Evolutionary conservation across 2,329 filamentous ascomycete species (phyloP).

Genomic region (Cadophora sp.): DNA sequence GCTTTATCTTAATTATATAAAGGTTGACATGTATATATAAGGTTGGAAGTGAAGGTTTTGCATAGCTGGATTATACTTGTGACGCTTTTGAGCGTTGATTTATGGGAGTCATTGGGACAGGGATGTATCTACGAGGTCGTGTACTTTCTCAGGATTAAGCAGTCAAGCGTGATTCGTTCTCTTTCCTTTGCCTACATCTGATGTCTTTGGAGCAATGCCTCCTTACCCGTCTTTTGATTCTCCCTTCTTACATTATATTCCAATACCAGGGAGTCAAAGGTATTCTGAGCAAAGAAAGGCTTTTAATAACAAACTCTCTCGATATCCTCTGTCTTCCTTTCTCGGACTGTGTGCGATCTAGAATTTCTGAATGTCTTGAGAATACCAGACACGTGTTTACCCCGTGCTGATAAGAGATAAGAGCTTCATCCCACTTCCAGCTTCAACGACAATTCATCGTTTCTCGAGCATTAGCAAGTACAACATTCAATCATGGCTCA

Average conservation of each 20-base stretch:
- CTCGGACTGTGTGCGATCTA: background rate
- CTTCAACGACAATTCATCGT: constrained; percentile 1
- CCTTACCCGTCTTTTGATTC: constrained; percentile 19
- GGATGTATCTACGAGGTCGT: constrained; percentile 15
- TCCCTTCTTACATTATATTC: constrained; percentile 32
- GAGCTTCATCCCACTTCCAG: background rate
- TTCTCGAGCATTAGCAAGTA: background rate
- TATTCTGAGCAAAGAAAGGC: background rate
- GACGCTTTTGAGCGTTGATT: constrained; percentile 22
- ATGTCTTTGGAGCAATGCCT: constrained; percentile 23
- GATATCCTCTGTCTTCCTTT: background rate
- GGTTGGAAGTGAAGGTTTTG: no score
- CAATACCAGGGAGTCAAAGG: constrained; percentile 8
- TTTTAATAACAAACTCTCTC: background rate
- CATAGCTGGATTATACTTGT: constrained; percentile 5
- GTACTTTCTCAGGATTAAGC: constrained; percentile 20
- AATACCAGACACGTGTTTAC: background rate
- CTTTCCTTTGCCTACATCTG: constrained; percentile 12
- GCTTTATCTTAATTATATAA: background rate
- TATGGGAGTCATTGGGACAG: constrained; percentile 14
- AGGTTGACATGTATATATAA: no score
- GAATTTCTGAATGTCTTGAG: no score
- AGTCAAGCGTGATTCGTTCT: constrained; percentile 18
- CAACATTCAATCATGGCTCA: constrained; percentile 16
- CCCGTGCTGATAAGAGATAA: constrained; percentile 16